Percentiles rank a stretch among this genome's conserved stretches.
phyloP scores from a whole-genome alignment of 495 filamentous ascomycete genomes.

The Penicillium ucsense region DNA sequence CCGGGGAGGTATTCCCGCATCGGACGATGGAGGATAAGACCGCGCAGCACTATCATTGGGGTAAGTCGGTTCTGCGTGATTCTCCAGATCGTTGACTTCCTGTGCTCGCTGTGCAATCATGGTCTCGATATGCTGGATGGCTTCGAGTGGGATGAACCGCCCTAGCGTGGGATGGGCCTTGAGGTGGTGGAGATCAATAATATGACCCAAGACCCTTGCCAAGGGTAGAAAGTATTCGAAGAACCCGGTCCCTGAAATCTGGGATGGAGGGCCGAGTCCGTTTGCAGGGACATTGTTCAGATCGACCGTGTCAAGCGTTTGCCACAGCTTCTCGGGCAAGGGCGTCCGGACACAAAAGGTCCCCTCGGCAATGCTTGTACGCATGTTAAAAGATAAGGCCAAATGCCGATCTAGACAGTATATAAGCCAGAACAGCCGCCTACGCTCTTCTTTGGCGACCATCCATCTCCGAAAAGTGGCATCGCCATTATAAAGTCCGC shows the following conservation, averaged over 20 bases:
- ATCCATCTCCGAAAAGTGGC: constrained; percentile 9
- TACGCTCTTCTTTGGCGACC: constrained; percentile 32
- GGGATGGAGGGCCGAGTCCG: constrained; percentile 16
- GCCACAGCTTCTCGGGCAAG: constrained; percentile 23
- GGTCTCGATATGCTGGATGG: constrained; percentile 8
- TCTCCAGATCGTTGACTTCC: constrained; percentile 6
- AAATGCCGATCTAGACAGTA: constrained; percentile 43
- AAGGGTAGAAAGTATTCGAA: constrained; percentile 78
- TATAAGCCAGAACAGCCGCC: constrained; percentile 42
- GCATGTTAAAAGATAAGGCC: constrained; percentile 40
- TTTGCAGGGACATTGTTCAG: constrained; percentile 15
- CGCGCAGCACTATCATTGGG: background rate
- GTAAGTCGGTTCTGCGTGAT: background rate
- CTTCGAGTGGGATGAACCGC: constrained; percentile 9
- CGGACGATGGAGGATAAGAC: background rate
- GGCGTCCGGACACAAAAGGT: constrained; percentile 31
- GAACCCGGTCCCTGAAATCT: constrained; percentile 28
- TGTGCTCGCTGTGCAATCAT: constrained; percentile 12
- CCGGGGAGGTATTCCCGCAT: background rate
- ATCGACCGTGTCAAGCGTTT: constrained; percentile 19
- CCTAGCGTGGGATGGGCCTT: constrained; percentile 68
- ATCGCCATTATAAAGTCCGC: constrained; percentile 12
- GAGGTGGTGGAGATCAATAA: constrained; percentile 70
- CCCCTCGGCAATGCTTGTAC: constrained; percentile 35
- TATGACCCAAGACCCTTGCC: constrained; percentile 75